A percentile compares a stretch with the other conserved stretches of the same genome.
Conservation (phyloP, 2,329 filamentous ascomycete genomes). For the Alternaria brassicae region DNA sequence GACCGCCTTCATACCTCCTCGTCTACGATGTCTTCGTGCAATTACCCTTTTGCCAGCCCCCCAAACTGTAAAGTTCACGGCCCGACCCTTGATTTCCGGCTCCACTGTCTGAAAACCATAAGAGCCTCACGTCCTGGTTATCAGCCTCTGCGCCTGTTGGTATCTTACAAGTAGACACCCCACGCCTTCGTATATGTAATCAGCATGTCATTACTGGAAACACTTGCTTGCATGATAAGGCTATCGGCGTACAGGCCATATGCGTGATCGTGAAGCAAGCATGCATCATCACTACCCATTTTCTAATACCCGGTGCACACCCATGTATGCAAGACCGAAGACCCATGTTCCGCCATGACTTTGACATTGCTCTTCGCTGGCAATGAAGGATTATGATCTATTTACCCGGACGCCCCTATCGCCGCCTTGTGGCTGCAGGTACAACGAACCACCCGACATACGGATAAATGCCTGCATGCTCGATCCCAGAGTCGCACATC, state of each 20-base stretch:
- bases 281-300: neutral
- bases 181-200: neutral
- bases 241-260: neutral
- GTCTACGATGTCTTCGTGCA: neutral
- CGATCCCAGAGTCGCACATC: neutral
- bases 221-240: neutral
- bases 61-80: neutral
- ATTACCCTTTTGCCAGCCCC: neutral
- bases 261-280: neutral
- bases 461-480: constrained; percentile 19
- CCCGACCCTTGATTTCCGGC: neutral
- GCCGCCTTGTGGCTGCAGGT: constrained; percentile 5
- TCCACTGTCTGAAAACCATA: neutral
- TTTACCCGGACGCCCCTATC: constrained; percentile 11
- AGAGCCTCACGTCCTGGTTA: neutral
- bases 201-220: neutral
- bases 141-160: neutral
- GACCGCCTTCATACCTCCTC: neutral
- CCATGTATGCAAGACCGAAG: neutral
- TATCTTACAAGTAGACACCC: neutral
- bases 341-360: neutral
- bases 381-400: neutral
- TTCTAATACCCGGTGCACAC: neutral
- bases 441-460: neutral
- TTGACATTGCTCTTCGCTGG: neutral